Conservation (phyloP, 1,284 basidiomycete species). For the Lignosus rhinocerotis region DNA sequence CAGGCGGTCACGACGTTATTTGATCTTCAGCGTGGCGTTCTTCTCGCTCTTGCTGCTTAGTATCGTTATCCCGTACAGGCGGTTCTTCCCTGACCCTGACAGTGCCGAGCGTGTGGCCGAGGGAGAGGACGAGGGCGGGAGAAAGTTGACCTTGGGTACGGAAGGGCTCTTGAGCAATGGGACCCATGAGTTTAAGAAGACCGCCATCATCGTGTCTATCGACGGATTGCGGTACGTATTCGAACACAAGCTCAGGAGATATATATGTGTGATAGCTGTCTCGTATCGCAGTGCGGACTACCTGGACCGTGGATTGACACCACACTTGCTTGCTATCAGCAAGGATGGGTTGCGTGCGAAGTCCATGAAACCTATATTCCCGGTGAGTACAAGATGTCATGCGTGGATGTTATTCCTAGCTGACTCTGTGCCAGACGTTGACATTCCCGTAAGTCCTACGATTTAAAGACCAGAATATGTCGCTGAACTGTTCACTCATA, state of each 20-base stretch:
- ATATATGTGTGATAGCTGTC: neutral
- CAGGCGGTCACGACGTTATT: conserved; percentile 39
- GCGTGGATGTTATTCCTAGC: neutral
- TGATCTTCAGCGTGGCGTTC: conserved; percentile 42
- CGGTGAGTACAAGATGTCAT: conserved; percentile 49
- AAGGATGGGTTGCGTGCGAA: conserved; percentile 82
- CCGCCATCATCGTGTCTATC: conserved; percentile 83
- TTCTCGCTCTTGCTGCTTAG: conserved; percentile 38
- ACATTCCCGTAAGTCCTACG: conserved; percentile 77
- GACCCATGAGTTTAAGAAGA: conserved; percentile 76
- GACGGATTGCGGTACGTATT: conserved; percentile 75
- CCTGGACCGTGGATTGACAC: conserved; percentile 79
- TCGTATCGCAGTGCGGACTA: conserved; percentile 68
- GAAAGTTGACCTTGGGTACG: conserved; percentile 34
- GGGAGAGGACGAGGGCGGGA: conserved; percentile 15
- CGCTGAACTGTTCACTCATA: neutral
- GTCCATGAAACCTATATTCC: conserved; percentile 84
- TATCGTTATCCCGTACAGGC: conserved; percentile 13
- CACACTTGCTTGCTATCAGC: conserved; percentile 76
- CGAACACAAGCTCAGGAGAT: neutral
- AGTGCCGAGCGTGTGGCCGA: conserved; percentile 4
- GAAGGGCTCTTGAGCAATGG: conserved; percentile 61
- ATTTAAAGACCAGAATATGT: neutral
- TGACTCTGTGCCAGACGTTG: conserved; percentile 54
- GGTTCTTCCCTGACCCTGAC: conserved; percentile 20